Evolutionary conservation across 495 filamentous ascomycete genomes (phyloP), one percentile per base, ranked within the genome.

Genomic region (Neurospora sp.): DNA sequence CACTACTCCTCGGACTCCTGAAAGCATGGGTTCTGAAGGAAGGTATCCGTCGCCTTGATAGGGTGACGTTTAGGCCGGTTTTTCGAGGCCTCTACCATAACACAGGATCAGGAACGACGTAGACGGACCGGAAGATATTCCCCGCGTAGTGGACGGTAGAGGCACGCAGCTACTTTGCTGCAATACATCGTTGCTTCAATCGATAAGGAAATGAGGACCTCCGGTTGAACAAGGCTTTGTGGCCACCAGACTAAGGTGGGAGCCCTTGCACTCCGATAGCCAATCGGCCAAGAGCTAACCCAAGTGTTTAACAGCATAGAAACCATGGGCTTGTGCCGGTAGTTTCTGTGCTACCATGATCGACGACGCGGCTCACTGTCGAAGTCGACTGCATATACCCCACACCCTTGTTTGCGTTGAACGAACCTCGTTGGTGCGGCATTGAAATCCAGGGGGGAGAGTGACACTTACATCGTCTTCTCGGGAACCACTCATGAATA

Each of bases 1-100:
- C 9, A 37, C 65, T 53, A 3, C 20, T 18, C 16, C 41, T 48
- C 18, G 8, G 3, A 71, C 53, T 6, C 70, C 72, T n/a, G 72
- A 73, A 20, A 73, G 69, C 16, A 12, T 73, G 40, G 8, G 22
- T 46, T 71, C 72, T 68, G 65, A 35, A 65, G 53, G 53, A 35
- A 35, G 27, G 53, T 7, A 35, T 65, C 0, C 14, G 53, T 65
- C 53, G 53, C 27, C 27, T 4, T 65, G 53, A 35, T 18, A 31
- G 53, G 53, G 18, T 18, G 27, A 37, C 3, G 27, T 35, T 18
- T 61, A 16, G 48, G 48, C 0, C 22, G 22, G 16, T 61, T 7
- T 2, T 53, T 53, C 46, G n/a, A 53, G 20, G 20, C 46, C 46
- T 53, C 20, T 14, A 14, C 20, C 46, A 53, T 27, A 18, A 12